Evolutionary conservation across 495 filamentous ascomycete species (phyloP), one percentile per base, ranked within the genome.

Genomic region (Lindgomyces ingoldianus): DNA sequence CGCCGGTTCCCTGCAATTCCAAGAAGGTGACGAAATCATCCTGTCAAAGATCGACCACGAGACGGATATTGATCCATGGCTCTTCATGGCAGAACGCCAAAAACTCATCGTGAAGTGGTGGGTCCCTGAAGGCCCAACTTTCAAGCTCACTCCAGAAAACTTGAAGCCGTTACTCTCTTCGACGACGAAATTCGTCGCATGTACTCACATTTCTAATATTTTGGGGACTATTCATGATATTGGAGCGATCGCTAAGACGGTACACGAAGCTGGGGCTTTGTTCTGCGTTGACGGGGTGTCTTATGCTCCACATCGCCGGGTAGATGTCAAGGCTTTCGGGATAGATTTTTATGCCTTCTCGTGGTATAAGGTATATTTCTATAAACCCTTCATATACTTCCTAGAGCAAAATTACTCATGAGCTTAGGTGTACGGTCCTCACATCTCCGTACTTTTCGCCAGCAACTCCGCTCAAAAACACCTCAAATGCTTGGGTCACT

Each of bases 331-430:
- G 55, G 83, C 70, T 1, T 76, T 91, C 3, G 87, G 81, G 0
- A 87, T 88, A 0, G 89, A 91, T 68, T 83, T 90, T 70, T 91
- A 91, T 70, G 78, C 83, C n/a, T 87, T 90, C 65, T 84, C 80
- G 1, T 91, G 89, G 83, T 90, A 90, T 74, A 90, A 91, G 73
- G 79, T 81, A 67, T 4, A 58, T 27, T 4, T 4, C 4, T n/a
- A 3, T 27, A 39, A 14, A 6, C 33, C 6, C 33, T 39, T 14
- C 14, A 6, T 6, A 39, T 14, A 6, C 14, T 39, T 6, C 14
- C 33, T 39, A 14, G n/a, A n/a, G n/a, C n/a, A n/a, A n/a, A 48
- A 9, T 21, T 11, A 45, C 22, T 0, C 33, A 53, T 27, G 27
- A 39, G 60, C 60, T 60, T 18, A 77, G 78, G 85, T 89, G 22